Evolutionary conservation across 2,329 filamentous ascomycete genomes (phyloP).

Genomic region (Davidsoniella eucalypti): DNA sequence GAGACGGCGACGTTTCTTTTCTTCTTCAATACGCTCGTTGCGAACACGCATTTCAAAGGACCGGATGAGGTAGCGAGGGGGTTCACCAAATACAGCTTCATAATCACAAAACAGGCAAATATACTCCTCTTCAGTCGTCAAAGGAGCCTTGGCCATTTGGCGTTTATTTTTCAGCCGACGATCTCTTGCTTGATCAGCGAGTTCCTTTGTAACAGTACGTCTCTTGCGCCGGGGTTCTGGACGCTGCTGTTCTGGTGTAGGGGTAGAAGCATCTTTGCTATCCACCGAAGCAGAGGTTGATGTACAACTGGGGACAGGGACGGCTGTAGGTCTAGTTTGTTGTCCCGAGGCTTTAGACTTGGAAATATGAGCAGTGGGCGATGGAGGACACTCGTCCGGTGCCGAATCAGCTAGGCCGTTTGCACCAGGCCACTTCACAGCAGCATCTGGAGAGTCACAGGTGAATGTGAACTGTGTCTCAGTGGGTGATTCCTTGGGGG

Average conservation of each 20-base stretch:
- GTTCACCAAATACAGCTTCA: slow-evolving; percentile 81
- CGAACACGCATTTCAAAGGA: slow-evolving; percentile 92
- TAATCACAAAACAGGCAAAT: slow-evolving; percentile 98
- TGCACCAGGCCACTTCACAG: slow-evolving; percentile 51
- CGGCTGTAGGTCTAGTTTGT: background rate
- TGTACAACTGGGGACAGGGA: background rate
- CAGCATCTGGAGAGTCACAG: slow-evolving; percentile 75
- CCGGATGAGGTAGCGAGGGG: slow-evolving; percentile 68
- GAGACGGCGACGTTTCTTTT: slow-evolving; percentile 67
- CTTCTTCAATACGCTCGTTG: slow-evolving; percentile 63
- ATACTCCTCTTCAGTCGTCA: slow-evolving; percentile 54
- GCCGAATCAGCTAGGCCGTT: slow-evolving; percentile 15
- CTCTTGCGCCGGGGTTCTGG: slow-evolving; percentile 38
- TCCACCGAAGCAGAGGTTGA: background rate
- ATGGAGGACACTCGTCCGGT: slow-evolving; percentile 15
- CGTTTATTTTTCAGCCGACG: slow-evolving; percentile 64
- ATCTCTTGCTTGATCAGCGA: slow-evolving; percentile 57
- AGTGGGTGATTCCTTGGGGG: slow-evolving; percentile 44
- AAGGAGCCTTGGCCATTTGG: slow-evolving; percentile 56
- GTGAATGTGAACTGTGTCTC: slow-evolving; percentile 94
- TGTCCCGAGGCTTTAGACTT: background rate
- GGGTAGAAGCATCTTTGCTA: background rate
- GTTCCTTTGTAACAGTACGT: slow-evolving; percentile 52
- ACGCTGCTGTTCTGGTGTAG: slow-evolving; percentile 12
- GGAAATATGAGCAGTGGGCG: background rate